Evolutionary conservation across 768 basidiomycete species (phyloP).

Genomic region (Mycena haematopus): DNA sequence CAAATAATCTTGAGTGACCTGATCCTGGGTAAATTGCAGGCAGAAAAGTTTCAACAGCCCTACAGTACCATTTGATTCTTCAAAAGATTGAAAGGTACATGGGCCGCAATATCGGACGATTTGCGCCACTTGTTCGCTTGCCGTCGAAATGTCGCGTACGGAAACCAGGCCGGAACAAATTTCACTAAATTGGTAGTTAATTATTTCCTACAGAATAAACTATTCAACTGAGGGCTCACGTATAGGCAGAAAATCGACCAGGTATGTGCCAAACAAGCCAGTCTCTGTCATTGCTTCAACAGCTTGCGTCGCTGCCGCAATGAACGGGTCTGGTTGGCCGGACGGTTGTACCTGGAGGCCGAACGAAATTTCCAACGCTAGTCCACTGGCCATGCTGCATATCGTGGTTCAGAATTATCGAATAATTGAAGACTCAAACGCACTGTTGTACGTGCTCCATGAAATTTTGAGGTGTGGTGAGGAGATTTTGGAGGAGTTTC

Average conservation of each 20-base stretch:
- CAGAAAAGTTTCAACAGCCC: neutral
- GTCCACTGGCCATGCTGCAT: constrained; percentile 28
- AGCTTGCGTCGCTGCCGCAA: constrained; percentile 28
- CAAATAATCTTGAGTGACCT: constrained; percentile 16
- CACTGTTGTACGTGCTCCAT: constrained; percentile 30
- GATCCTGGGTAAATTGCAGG: neutral
- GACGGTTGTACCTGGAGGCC: constrained; percentile 32
- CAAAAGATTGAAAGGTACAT: constrained; percentile 21
- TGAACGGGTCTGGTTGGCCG: constrained; percentile 30
- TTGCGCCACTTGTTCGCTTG: constrained; percentile 22
- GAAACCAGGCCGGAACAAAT: constrained; percentile 24
- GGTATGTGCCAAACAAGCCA: constrained; percentile 30
- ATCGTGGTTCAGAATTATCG: neutral
- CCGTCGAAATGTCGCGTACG: constrained; percentile 13
- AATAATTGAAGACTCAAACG: neutral
- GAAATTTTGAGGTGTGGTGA: constrained; percentile 23
- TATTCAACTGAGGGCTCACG: neutral
- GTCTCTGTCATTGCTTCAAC: constrained; percentile 27
- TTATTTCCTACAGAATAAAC: neutral
- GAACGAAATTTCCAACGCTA: constrained; percentile 28
- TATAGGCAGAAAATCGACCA: constrained; percentile 33
- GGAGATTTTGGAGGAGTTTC: constrained; percentile 27
- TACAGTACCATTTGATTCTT: constrained; percentile 14
- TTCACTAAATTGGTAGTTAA: constrained; percentile 1
- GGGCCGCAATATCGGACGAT: constrained; percentile 20